These are phyloP conservation scores for Adansonia madagascariensis DNA, from an alignment of 441 rosid species.

Conservation along the genomic window DNA sequence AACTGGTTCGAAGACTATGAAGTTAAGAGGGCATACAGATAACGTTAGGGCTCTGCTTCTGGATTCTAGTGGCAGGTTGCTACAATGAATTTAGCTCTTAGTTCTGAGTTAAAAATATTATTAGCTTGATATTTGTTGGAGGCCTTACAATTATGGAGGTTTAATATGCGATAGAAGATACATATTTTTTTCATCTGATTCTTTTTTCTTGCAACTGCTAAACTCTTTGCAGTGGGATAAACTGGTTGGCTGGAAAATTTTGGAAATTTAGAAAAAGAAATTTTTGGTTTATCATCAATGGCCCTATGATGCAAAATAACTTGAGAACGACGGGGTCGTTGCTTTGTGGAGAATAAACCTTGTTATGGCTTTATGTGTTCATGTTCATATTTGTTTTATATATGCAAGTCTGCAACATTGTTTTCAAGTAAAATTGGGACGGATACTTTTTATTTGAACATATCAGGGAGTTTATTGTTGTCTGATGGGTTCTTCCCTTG, in stretches of 20 bases:
- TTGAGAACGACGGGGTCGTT: background rate
- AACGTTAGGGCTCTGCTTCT: constrained; percentile 91
- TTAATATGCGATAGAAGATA: background rate
- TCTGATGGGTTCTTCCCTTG: constrained; percentile 14
- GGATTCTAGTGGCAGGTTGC: constrained; percentile 92
- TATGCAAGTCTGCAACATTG: background rate
- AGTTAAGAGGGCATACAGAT: constrained; percentile 95
- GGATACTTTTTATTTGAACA: constrained; percentile 3
- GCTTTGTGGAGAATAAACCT: constrained; percentile 3
- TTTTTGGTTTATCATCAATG: background rate
- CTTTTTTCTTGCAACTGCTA: background rate
- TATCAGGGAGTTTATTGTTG: constrained; percentile 13
- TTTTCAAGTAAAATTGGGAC: background rate
- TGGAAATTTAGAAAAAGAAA: background rate
- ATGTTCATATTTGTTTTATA: background rate
- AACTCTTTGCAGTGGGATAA: background rate
- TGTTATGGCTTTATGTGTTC: background rate
- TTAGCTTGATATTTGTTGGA: constrained; percentile 3
- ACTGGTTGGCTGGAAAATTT: constrained; percentile 6
- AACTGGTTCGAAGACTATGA: constrained; percentile 93
- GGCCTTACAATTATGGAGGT: constrained; percentile 15
- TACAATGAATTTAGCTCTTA: constrained; percentile 25
- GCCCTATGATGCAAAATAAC: constrained; percentile 15
- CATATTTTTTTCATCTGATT: background rate
- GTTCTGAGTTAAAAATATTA: background rate